These are phyloP conservation scores for Rhamnella rubrinervis DNA, from an alignment of 331 rosid genomes.

Conservation along the genomic window DNA sequence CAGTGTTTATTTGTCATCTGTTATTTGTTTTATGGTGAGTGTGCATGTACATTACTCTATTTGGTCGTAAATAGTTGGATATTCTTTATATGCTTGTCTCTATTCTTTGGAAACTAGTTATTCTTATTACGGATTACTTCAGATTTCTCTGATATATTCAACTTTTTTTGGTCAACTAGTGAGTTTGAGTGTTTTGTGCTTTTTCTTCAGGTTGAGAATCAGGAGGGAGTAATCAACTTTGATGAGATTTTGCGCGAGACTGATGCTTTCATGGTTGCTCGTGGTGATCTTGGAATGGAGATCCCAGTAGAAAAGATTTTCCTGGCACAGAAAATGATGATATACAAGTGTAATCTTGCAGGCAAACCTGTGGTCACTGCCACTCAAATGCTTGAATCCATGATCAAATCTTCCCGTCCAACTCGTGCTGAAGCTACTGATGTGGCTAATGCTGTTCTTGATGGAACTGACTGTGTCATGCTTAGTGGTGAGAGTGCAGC, in stretches of 20 bases:
- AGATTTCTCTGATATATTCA: not conserved
- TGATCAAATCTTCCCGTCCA: slow-evolving; percentile 90
- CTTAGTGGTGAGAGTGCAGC: slow-evolving; percentile 94
- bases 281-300: slow-evolving; percentile 99
- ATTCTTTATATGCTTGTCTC: not conserved
- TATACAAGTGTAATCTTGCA: slow-evolving; percentile 89
- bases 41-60: too few relatives aligned
- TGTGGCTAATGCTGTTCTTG: slow-evolving; percentile 87
- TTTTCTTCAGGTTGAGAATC: slow-evolving; percentile 76
- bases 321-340: slow-evolving; percentile 98
- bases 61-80: not conserved
- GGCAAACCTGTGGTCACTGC: slow-evolving; percentile 99
- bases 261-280: slow-evolving; percentile 99
- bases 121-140: not conserved
- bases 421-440: slow-evolving; percentile 95
- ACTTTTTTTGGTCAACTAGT: slow-evolving; percentile 15
- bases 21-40: not conserved
- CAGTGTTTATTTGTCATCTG: not conserved
- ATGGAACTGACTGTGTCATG: slow-evolving; percentile 90
- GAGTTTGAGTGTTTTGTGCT: slow-evolving; percentile 26
- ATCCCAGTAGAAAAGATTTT: slow-evolving; percentile 97
- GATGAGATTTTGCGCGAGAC: slow-evolving; percentile 97
- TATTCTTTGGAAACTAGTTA: not conserved
- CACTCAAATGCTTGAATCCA: slow-evolving; percentile 90
- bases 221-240: slow-evolving; percentile 96